Conservation (phyloP, 2,329 filamentous ascomycete species). For the Calonectria pseudoreteaudii region DNA sequence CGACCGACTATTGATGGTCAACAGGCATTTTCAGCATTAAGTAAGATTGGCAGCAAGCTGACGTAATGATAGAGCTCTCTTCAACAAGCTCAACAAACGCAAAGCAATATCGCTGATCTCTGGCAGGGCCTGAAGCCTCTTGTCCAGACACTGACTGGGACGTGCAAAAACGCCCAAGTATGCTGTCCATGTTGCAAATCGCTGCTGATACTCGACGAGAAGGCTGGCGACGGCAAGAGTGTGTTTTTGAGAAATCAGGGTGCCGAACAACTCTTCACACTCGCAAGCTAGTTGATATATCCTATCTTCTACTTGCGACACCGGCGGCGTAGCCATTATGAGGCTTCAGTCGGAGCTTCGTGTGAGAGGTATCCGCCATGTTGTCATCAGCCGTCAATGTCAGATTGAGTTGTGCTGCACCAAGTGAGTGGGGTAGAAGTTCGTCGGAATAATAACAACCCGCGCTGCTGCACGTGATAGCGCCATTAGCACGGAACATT, state of each 20-base stretch:
- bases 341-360: not conserved
- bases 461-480: not conserved
- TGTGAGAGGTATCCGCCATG: not conserved
- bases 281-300: not conserved
- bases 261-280: not conserved
- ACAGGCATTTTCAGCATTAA: too few relatives aligned
- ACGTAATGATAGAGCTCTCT: not conserved
- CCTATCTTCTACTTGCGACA: not conserved
- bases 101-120: not conserved
- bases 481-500: not conserved
- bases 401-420: too few relatives aligned
- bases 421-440: not conserved
- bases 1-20: too few relatives aligned
- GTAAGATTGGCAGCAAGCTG: too few relatives aligned
- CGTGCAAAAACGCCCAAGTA: not conserved
- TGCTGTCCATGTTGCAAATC: not conserved
- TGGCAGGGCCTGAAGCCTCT: not conserved
- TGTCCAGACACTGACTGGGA: not conserved
- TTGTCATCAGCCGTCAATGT: not conserved
- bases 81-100: not conserved
- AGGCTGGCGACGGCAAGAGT: not conserved
- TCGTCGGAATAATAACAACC: not conserved
- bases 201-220: not conserved
- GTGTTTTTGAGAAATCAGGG: not conserved
- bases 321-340: not conserved